A percentile compares a stretch with the other conserved stretches of the same genome.
These are phyloP conservation scores for Aspergillus leporis DNA, from an alignment of 495 filamentous ascomycete genomes.

Conservation along the genomic window DNA sequence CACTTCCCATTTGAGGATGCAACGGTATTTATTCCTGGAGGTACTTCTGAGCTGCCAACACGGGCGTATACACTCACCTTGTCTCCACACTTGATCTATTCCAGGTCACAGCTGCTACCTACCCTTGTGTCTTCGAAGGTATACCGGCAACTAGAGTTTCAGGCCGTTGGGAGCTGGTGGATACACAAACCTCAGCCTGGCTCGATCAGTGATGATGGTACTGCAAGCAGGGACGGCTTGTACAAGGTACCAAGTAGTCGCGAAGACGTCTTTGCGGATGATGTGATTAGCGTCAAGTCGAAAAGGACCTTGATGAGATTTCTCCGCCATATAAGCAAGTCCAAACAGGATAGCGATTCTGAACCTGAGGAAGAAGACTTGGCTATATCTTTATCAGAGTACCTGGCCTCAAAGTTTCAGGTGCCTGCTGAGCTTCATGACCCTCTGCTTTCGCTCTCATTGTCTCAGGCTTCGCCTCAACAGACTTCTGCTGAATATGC, in stretches of 20 bases:
- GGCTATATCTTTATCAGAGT: conserved; percentile 57
- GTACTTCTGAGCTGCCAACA: conserved; percentile 56
- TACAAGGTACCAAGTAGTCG: conserved; percentile 75
- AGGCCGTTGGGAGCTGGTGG: conserved; percentile 94
- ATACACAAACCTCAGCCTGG: conserved; percentile 49
- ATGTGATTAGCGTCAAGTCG: conserved; percentile 66
- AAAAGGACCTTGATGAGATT: conserved; percentile 88
- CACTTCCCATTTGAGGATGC: conserved; percentile 42
- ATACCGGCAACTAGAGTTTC: conserved; percentile 86
- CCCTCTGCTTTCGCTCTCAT: conserved; percentile 75
- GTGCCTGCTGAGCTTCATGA: conserved; percentile 67
- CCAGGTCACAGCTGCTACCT: conserved; percentile 71
- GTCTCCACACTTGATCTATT: conserved; percentile 84
- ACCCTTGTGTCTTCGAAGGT: conserved; percentile 84
- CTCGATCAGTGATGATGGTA: not conserved
- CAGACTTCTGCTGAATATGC: conserved; percentile 65
- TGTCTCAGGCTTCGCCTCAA: conserved; percentile 60
- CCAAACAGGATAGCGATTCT: conserved; percentile 29
- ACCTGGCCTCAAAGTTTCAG: conserved; percentile 70
- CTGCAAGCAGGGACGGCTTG: conserved; percentile 28
- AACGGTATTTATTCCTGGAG: conserved; percentile 26
- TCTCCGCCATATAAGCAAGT: conserved; percentile 60
- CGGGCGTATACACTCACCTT: conserved; percentile 82
- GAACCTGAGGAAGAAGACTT: conserved; percentile 30
- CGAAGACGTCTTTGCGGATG: conserved; percentile 83